Conservation (phyloP, 192 early-diverging fungal genomes). For the Entrophospora sp. region DNA sequence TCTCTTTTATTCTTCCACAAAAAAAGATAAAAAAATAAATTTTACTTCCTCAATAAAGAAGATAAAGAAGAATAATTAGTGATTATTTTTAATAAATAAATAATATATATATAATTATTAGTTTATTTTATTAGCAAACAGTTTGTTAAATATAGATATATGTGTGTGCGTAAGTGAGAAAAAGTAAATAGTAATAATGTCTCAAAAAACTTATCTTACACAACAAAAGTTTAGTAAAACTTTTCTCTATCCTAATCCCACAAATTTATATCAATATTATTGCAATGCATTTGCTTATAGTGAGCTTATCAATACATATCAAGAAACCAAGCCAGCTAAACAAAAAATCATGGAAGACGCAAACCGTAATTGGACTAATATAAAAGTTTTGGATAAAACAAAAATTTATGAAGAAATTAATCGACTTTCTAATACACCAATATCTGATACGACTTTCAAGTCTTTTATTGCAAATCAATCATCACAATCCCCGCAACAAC, state of each 20-base stretch:
- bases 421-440: neutral
- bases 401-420: conserved; percentile 5
- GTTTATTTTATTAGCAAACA: too few species aligned
- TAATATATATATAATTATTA: too few species aligned
- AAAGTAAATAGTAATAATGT: too few species aligned
- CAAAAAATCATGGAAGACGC: neutral
- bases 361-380: neutral
- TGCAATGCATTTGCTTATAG: neutral
- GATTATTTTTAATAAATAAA: too few species aligned
- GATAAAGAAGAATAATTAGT: too few species aligned
- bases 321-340: neutral
- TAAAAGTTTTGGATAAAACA: neutral
- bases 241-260: conserved; percentile 4
- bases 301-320: neutral
- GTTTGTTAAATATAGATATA: too few species aligned
- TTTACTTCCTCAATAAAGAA: too few species aligned
- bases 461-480: too few species aligned
- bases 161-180: too few species aligned
- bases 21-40: too few species aligned
- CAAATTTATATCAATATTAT: conserved; percentile 8
- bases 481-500: too few species aligned
- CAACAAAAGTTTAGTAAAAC: conserved; percentile 1
- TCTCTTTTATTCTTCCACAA: too few species aligned
- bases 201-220: neutral
- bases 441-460: neutral